Base-by-base conservation (phyloP, 106 monocot species). In the Platanthera guangdongensis region DNA sequence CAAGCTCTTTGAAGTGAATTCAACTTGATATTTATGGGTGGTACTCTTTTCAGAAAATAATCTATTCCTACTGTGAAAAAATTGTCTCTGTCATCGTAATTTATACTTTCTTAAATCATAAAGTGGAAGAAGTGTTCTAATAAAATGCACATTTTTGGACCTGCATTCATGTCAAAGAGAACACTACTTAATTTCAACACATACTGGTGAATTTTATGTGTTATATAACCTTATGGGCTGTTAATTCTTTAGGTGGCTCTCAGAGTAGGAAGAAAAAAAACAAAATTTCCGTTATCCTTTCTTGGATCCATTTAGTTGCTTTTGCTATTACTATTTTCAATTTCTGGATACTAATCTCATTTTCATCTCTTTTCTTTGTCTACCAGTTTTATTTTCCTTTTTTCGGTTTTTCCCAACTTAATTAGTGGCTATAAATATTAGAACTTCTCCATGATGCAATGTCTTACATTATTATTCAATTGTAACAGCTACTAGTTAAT, bases 401-500 rank as follows among this genome's bases (percentile, higher is more conserved):
- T 7, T 62, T 22, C 22, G 25, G 25, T 25, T 25, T 25, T 3
- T 21, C 25, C 9, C 7, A 63, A 63, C 18, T 25, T 22, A 28
- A 63, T 18, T 21, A 7, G 52, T 13, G 52, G 11, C 3, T 0
- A 53, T 2, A 13, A 39, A 53, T 63, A 63, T 8, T 22, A 63
- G n/a, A 25, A 63, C 62, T 63, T 8, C 10, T 13, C 4, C 7
- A 65, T 65, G 8, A 11, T 65, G 65, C 25, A 65, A 32, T 65
- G 3, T 4, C 32, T 30, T 30, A 32, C 65, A 21, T 21, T 30
- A 13, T 30, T 39, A 65, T 65, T 12, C 32, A 65, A 30, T 65
- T 65, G 65, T 65, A 65, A 32, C 65, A 15, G 70, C 70, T 48
- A 47, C 47, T 70, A 25, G 15, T 70, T 70, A 10, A 7, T 70